phyloP scores from a whole-genome alignment of 1,284 basidiomycete genomes.

The Marasmius oreades region DNA sequence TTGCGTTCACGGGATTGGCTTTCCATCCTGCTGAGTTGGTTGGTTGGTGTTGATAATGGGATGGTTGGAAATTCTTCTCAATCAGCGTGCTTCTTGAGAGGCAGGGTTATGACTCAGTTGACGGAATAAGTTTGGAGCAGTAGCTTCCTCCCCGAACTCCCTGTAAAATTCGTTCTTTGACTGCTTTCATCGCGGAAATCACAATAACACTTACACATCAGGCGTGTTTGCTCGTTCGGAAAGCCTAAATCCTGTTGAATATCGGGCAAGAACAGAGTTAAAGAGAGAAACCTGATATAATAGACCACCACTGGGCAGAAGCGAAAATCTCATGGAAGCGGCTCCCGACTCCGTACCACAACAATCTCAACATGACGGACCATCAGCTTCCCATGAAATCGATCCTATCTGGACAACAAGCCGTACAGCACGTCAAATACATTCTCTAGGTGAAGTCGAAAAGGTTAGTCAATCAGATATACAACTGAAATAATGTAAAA shows the following conservation, averaged over 20 bases:
- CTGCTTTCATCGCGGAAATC: neutral
- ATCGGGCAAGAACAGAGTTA: no score
- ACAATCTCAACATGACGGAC: conserved; percentile 19
- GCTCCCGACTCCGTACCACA: conserved; percentile 13
- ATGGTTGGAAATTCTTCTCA: conserved; percentile 46
- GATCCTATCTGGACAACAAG: conserved; percentile 81
- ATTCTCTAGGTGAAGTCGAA: conserved; percentile 76
- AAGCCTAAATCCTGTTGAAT: conserved; percentile 36
- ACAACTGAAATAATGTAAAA: conserved; percentile 1
- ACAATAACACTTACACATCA: neutral
- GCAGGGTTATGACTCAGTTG: conserved; percentile 58
- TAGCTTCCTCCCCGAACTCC: conserved; percentile 29
- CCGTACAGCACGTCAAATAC: conserved; percentile 76
- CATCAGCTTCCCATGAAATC: conserved; percentile 31
- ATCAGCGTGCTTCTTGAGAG: conserved; percentile 15
- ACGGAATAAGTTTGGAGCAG: conserved; percentile 58
- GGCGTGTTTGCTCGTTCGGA: conserved; percentile 25
- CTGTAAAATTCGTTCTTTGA: neutral
- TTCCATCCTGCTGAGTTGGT: no score
- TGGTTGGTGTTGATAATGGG: conserved; percentile 74
- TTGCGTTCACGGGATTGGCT: no score
- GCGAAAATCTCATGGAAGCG: conserved; percentile 9
- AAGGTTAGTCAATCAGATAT: conserved; percentile 45
- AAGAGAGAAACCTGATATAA: no score
- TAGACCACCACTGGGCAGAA: no score